Evolutionary conservation across 202 grass and related monocot species (phyloP).

Genomic region (Panicum hallii): DNA sequence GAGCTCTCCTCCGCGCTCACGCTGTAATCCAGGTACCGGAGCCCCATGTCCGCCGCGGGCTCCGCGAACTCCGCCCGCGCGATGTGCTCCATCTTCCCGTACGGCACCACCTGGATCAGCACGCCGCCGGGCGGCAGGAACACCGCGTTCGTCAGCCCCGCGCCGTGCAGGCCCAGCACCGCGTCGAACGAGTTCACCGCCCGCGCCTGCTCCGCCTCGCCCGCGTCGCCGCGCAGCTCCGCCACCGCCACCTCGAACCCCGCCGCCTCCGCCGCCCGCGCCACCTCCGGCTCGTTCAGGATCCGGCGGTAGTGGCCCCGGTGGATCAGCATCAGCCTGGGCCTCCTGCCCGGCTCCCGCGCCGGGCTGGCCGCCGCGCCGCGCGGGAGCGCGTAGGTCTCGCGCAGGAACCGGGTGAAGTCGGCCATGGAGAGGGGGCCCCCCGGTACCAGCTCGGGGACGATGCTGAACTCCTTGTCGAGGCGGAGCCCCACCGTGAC

Average conservation of each 20-base stretch:
- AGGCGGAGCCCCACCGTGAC: constrained; percentile 66
- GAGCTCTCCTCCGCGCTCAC: constrained; percentile 74
- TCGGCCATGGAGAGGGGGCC: constrained; percentile 66
- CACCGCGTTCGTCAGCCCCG: constrained; percentile 77
- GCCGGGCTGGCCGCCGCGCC: neutral
- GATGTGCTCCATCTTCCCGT: constrained; percentile 72
- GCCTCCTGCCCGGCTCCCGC: neutral
- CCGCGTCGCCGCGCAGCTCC: constrained; percentile 47
- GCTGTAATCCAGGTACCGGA: constrained; percentile 74
- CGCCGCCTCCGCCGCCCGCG: constrained; percentile 49
- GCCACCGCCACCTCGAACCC: constrained; percentile 73
- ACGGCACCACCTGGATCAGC: constrained; percentile 84
- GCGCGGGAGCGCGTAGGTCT: constrained; percentile 58
- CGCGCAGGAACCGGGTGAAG: constrained; percentile 76
- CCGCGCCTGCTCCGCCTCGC: constrained; percentile 49
- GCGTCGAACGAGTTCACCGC: constrained; percentile 83
- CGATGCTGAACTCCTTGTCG: constrained; percentile 73
- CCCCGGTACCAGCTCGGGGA: constrained; percentile 49
- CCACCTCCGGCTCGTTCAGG: constrained; percentile 61
- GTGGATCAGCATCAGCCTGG: constrained; percentile 72
- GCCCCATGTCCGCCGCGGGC: constrained; percentile 66
- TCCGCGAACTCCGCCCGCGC: constrained; percentile 64
- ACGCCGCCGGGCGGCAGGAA: constrained; percentile 74
- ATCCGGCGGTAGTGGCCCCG: constrained; percentile 58
- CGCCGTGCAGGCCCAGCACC: constrained; percentile 82